phyloP scores from a whole-genome alignment of 2,329 filamentous ascomycete species.

The Lanzia echinophila region DNA sequence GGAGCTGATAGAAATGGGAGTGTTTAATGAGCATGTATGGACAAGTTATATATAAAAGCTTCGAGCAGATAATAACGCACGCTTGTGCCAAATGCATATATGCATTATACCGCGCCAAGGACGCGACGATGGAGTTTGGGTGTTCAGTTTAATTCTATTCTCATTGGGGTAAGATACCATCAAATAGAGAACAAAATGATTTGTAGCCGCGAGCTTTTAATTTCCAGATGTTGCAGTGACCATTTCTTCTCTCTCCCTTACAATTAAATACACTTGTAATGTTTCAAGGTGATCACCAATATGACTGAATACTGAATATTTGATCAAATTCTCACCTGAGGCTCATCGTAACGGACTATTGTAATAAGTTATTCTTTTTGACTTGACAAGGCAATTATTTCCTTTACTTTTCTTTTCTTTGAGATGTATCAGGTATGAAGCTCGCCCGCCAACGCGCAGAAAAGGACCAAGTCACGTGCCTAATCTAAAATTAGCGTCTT shows the following conservation, averaged over 20 bases:
- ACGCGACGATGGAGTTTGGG: conserved; percentile 1
- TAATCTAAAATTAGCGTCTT: neutral
- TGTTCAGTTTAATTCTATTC: neutral
- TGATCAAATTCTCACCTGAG: no score
- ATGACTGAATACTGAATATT: no score
- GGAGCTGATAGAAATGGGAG: neutral
- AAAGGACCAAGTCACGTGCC: neutral
- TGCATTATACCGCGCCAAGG: conserved; percentile 1
- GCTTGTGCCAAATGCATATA: neutral
- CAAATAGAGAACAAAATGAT: neutral
- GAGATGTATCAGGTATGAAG: no score
- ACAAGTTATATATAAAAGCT: neutral
- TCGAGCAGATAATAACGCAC: neutral
- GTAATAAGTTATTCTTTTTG: no score
- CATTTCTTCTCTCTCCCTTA: no score
- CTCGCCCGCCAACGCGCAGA: neutral
- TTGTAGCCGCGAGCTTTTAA: no score
- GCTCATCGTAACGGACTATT: no score
- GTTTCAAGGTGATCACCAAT: no score
- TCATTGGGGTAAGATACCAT: neutral
- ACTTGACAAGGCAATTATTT: no score
- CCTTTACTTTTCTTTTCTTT: no score
- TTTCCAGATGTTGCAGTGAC: no score
- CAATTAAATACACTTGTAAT: no score
- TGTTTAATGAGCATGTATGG: neutral